Percentiles rank a stretch among this genome's conserved stretches.
Conservation (phyloP, 179 eudicot genomes). For the Sideroxylon spinosum region DNA sequence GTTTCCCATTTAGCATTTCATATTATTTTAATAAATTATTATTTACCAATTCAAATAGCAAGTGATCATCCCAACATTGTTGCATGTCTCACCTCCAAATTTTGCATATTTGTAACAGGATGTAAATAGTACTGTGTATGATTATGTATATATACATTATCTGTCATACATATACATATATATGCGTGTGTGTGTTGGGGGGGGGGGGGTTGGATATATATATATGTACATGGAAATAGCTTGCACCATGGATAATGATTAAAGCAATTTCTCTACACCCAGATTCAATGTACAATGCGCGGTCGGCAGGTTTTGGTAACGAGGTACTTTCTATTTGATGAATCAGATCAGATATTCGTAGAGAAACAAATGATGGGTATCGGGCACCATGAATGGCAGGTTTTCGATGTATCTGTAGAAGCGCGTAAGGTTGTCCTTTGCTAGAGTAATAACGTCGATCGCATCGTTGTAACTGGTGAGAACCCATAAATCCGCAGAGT, state of each 20-base stretch:
- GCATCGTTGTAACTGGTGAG: conserved; percentile 50
- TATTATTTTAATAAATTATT: too few relatives aligned
- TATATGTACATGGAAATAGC: conserved; percentile 9
- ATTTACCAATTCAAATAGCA: too few relatives aligned
- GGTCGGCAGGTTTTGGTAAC: conserved; percentile 18
- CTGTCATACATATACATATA: too few relatives aligned
- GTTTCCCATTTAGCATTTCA: too few relatives aligned
- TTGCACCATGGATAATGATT: neutral
- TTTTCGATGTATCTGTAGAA: conserved; percentile 65
- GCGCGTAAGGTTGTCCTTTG: conserved; percentile 56
- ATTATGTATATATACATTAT: too few relatives aligned
- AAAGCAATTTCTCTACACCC: neutral
- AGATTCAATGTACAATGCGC: conserved; percentile 24
- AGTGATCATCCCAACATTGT: too few relatives aligned
- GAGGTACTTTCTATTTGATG: neutral
- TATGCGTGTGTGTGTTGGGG: neutral
- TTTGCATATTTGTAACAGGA: too few relatives aligned
- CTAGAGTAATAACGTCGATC: conserved; percentile 51
- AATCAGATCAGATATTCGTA: conserved; percentile 63
- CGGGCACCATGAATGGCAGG: conserved; percentile 48
- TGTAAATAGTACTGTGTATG: too few relatives aligned
- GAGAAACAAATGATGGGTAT: conserved; percentile 44
- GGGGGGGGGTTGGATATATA: neutral
- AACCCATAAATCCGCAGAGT: conserved; percentile 76
- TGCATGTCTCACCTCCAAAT: too few relatives aligned